phyloP scores from a whole-genome alignment of 371 early-diverging fungal genomes.

The Haplosporangium sp. region DNA sequence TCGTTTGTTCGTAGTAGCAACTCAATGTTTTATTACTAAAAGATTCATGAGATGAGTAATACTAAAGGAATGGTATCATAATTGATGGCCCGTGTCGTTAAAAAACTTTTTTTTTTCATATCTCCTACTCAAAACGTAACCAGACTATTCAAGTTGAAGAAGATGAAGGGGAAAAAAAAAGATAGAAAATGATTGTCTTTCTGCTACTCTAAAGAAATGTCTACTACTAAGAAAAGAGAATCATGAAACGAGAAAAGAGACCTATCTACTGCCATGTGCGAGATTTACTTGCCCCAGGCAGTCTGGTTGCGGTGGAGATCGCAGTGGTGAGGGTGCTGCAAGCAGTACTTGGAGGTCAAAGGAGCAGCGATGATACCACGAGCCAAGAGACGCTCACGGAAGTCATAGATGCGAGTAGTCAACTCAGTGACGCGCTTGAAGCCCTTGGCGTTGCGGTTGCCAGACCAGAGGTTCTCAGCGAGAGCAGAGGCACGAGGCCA shows the following conservation, averaged over 20 bases:
- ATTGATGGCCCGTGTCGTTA: neutral
- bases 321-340: conserved; percentile 54
- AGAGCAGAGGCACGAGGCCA: conserved; percentile 83
- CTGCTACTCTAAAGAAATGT: conserved; percentile 2
- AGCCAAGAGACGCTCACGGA: conserved; percentile 74
- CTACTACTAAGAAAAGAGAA: conserved; percentile 7
- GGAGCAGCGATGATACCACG: conserved; percentile 42
- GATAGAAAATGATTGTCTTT: conserved; percentile 6
- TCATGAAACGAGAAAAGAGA: neutral
- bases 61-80: conserved; percentile 18
- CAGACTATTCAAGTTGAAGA: conserved; percentile 21
- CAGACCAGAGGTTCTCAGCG: conserved; percentile 83
- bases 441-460: conserved; percentile 66
- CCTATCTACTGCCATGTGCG: conserved; percentile 8
- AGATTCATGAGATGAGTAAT: neutral
- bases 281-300: conserved; percentile 40
- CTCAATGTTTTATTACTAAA: conserved; percentile 13
- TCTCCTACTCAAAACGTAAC: conserved; percentile 14
- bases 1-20: neutral
- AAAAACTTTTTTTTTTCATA: neutral
- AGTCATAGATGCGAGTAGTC: conserved; percentile 75
- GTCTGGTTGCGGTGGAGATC: conserved; percentile 50
- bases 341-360: conserved; percentile 55
- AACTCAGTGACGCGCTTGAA: conserved; percentile 69
- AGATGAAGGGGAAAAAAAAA: neutral